A percentile compares a stretch with the other conserved stretches of the same genome.
Conservation (phyloP, 495 filamentous ascomycete genomes). For the Penicillium crystallinum region DNA sequence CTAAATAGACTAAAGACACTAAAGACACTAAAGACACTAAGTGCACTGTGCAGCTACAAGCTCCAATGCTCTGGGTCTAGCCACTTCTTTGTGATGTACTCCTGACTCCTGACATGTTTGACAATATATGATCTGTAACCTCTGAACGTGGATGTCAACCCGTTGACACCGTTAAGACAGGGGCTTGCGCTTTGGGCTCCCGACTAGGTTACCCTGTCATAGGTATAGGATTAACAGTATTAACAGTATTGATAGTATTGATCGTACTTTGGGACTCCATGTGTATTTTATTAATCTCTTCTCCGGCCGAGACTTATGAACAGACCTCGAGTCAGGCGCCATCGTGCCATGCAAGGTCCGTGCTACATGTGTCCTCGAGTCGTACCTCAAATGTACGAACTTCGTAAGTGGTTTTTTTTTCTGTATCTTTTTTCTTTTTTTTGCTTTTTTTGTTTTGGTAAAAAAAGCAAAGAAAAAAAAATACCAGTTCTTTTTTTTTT, state of each 20-base stretch:
- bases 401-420: no score
- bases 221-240: neutral
- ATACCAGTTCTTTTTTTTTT: no score
- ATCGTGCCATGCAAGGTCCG: constrained; percentile 7
- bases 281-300: no score
- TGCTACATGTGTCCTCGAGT: neutral
- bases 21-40: no score
- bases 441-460: neutral
- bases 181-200: neutral
- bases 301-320: neutral
- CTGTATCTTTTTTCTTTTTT: neutral
- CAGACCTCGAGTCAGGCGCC: constrained; percentile 2
- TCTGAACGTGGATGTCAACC: neutral
- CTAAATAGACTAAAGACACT: no score
- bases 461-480: no score
- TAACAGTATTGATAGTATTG: neutral
- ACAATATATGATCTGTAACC: no score
- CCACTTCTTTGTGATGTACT: no score
- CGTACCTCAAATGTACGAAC: no score
- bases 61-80: no score
- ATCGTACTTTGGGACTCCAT: no score
- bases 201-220: constrained; percentile 1
- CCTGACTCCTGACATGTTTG: neutral
- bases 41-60: no score
- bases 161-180: neutral